Evolutionary conservation across 192 early-diverging fungal genomes (phyloP).

Genomic region (Coemansia sp.): DNA sequence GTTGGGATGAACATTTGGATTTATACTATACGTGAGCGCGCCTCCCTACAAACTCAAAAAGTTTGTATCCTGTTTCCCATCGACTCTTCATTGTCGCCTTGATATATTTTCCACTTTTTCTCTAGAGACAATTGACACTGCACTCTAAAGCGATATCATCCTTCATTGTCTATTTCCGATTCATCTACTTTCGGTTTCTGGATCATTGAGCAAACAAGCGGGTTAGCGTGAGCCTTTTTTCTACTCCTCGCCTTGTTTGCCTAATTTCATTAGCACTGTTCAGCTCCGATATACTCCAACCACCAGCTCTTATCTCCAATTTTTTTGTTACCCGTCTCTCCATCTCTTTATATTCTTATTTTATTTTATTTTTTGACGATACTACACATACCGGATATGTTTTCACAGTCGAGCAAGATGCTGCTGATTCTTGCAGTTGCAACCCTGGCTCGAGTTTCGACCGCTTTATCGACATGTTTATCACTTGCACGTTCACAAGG

Average conservation of each 20-base stretch:
- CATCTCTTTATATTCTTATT: background rate
- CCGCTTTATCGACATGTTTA: slow-evolving; percentile 21
- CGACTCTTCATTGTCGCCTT: slow-evolving; percentile 6
- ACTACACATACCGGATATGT: slow-evolving; percentile 7
- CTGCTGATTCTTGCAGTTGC: slow-evolving; percentile 15
- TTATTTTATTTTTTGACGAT: background rate
- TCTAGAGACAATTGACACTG: slow-evolving; percentile 1
- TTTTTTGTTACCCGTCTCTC: background rate
- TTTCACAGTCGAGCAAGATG: slow-evolving; percentile 12
- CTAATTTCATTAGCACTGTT: slow-evolving; percentile 4
- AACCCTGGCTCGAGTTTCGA: slow-evolving; percentile 4
- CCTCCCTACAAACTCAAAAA: slow-evolving; percentile 3
- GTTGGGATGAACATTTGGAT: background rate
- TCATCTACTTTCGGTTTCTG: background rate
- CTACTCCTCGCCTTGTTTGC: slow-evolving; percentile 1
- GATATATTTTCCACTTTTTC: background rate
- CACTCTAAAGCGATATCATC: slow-evolving; percentile 9
- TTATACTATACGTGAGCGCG: slow-evolving; percentile 5
- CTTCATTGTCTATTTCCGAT: slow-evolving; percentile 4
- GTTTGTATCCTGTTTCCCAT: slow-evolving; percentile 10
- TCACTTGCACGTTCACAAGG: slow-evolving; percentile 45
- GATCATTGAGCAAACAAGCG: background rate
- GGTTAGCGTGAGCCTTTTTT: background rate
- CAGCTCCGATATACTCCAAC: background rate
- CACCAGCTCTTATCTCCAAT: background rate